Evolutionary conservation across 306 rosid genomes (phyloP).

Genomic region (cucumber (Cucumis sativus)): DNA sequence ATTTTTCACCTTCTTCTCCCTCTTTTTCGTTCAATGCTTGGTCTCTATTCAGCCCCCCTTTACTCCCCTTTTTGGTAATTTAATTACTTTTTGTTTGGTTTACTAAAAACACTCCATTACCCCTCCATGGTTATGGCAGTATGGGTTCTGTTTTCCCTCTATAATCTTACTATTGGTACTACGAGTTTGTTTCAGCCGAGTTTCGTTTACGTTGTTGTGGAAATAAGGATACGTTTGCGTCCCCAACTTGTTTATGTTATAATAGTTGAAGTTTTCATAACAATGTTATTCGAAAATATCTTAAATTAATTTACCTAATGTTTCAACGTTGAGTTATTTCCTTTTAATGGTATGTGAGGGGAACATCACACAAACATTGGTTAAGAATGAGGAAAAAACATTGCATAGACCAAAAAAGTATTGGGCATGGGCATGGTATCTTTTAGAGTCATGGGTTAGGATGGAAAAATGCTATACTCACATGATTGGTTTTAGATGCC

Average conservation of each 20-base stretch:
- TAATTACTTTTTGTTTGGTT: no score
- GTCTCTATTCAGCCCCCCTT: background rate
- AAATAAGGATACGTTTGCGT: no score
- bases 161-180: no score
- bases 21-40: background rate
- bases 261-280: no score
- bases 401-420: background rate
- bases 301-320: no score
- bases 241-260: no score
- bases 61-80: background rate
- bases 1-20: background rate
- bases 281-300: no score
- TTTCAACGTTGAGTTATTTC: no score
- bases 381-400: background rate
- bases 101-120: background rate
- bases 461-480: background rate
- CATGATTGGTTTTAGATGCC: background rate
- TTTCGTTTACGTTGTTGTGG: no score
- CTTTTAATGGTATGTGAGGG: no score
- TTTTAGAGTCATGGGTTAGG: background rate
- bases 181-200: no score
- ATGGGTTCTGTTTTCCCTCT: no score
- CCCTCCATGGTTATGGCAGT: background rate
- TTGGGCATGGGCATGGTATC: background rate
- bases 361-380: background rate